Evolutionary conservation across 305 asterid species (phyloP).

Genomic region (Striga hermonthica): DNA sequence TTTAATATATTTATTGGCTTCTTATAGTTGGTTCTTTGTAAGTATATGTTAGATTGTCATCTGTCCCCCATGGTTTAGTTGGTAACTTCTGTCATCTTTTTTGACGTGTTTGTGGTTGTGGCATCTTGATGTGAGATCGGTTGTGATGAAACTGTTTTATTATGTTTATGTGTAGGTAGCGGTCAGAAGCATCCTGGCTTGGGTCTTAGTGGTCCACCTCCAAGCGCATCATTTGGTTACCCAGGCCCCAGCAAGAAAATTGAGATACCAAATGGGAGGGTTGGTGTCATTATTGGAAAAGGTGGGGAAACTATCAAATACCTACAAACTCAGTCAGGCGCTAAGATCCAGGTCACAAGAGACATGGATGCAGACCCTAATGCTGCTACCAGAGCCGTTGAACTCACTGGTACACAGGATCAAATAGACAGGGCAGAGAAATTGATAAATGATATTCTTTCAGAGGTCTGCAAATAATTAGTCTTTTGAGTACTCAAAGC

Average conservation of each 20-base stretch:
- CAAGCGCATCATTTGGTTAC: constrained; percentile 54
- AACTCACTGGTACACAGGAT: constrained; percentile 81
- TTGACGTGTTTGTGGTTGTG: neutral
- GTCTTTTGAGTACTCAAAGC: neutral
- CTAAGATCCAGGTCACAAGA: constrained; percentile 87
- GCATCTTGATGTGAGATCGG: neutral
- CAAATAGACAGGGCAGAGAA: constrained; percentile 79
- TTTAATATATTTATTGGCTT: neutral
- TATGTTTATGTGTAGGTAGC: constrained; percentile 35
- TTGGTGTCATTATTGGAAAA: constrained; percentile 83
- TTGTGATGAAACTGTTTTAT: constrained; percentile 4
- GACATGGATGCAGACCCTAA: constrained; percentile 83
- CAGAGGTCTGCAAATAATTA: constrained; percentile 50
- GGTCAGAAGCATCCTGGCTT: constrained; percentile 46
- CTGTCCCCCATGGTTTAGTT: neutral
- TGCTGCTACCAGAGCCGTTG: constrained; percentile 70
- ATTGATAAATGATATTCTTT: constrained; percentile 67
- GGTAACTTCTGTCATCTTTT: neutral
- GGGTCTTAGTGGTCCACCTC: constrained; percentile 43
- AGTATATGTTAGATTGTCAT: neutral
- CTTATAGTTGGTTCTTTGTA: neutral
- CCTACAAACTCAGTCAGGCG: constrained; percentile 75
- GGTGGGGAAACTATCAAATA: constrained; percentile 85
- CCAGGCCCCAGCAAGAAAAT: constrained; percentile 62
- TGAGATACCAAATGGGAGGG: constrained; percentile 81